Conservation (phyloP, 2,329 filamentous ascomycete genomes). For the Fusarium burgessii region DNA sequence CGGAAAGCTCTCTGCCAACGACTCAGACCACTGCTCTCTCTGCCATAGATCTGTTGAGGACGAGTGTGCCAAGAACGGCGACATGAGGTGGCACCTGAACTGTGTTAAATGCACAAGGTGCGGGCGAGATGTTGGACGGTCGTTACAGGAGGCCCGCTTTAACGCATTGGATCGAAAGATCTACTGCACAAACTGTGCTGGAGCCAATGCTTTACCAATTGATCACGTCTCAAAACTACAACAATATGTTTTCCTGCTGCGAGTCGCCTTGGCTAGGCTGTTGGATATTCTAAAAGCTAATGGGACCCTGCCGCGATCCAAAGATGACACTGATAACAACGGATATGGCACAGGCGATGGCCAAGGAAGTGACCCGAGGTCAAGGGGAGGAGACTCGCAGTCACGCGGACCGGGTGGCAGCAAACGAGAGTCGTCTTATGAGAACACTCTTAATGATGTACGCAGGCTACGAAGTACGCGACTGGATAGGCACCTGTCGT, state of each 20-base stretch:
- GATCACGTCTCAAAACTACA: slow-evolving; percentile 85
- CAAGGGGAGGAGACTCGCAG: slow-evolving; percentile 43
- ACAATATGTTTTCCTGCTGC: slow-evolving; percentile 93
- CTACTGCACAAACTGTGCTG: slow-evolving; percentile 77
- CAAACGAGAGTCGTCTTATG: slow-evolving; percentile 80
- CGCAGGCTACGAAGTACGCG: slow-evolving; percentile 90
- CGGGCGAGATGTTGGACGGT: slow-evolving; percentile 73
- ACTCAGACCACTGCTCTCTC: slow-evolving; percentile 84
- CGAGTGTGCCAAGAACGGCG: slow-evolving; percentile 82
- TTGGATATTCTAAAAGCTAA: slow-evolving; percentile 87
- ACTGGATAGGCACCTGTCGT: slow-evolving; percentile 93
- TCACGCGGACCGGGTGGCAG: slow-evolving; percentile 42
- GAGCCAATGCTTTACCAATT: slow-evolving; percentile 68
- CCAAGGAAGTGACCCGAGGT: slow-evolving; percentile 70
- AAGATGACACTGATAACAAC: slow-evolving; percentile 72
- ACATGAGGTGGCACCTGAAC: slow-evolving; percentile 84
- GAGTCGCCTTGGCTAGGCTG: slow-evolving; percentile 89
- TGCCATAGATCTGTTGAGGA: slow-evolving; percentile 94
- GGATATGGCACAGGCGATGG: slow-evolving; percentile 42
- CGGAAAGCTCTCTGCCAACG: slow-evolving; percentile 75
- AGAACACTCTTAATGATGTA: slow-evolving; percentile 96
- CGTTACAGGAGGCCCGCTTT: slow-evolving; percentile 77
- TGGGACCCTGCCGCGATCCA: slow-evolving; percentile 81
- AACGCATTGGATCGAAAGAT: slow-evolving; percentile 75
- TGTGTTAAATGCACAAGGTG: slow-evolving; percentile 83